A percentile compares a stretch with the other conserved stretches of the same genome.
Conservation (phyloP, 352 stramenopile species). For the Phytophthora macrochlamydospora region DNA sequence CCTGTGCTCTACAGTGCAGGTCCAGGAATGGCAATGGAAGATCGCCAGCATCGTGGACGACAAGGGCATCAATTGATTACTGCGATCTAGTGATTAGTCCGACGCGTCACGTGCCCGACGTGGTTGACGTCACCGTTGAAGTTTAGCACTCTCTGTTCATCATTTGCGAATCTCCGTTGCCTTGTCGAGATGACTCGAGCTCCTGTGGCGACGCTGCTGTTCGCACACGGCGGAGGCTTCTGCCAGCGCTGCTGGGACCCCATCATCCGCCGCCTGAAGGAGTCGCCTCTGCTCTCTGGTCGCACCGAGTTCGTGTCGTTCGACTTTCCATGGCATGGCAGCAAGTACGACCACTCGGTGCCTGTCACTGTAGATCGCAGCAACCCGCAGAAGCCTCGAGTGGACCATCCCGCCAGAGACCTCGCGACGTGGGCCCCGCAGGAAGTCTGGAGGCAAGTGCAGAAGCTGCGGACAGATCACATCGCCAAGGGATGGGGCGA, state of each 20-base stretch:
- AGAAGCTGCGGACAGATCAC: constrained; percentile 27
- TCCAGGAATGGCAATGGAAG: background rate
- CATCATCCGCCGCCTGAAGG: constrained; percentile 41
- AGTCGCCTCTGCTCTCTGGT: constrained; percentile 26
- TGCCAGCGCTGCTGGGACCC: constrained; percentile 51
- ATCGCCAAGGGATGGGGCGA: constrained; percentile 14
- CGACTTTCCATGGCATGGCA: constrained; percentile 49
- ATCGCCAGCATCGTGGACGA: background rate
- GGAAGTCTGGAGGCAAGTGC: constrained; percentile 32
- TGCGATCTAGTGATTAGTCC: background rate
- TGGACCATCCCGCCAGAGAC: constrained; percentile 40
- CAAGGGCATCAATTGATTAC: background rate
- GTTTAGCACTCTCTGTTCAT: constrained; percentile 2
- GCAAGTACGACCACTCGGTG: constrained; percentile 38
- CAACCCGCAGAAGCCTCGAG: constrained; percentile 34
- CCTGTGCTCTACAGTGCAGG: background rate
- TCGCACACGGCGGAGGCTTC: constrained; percentile 48
- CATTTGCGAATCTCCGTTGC: background rate
- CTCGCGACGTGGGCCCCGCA: constrained; percentile 29
- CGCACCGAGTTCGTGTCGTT: constrained; percentile 35
- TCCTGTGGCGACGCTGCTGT: constrained; percentile 34
- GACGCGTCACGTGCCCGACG: background rate
- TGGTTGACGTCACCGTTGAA: constrained; percentile 39
- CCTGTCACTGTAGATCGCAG: constrained; percentile 24
- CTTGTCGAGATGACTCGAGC: constrained; percentile 15